These are phyloP conservation scores for Puccinia triticina DNA, from an alignment of 1,284 basidiomycete species.

Conservation along the genomic window DNA sequence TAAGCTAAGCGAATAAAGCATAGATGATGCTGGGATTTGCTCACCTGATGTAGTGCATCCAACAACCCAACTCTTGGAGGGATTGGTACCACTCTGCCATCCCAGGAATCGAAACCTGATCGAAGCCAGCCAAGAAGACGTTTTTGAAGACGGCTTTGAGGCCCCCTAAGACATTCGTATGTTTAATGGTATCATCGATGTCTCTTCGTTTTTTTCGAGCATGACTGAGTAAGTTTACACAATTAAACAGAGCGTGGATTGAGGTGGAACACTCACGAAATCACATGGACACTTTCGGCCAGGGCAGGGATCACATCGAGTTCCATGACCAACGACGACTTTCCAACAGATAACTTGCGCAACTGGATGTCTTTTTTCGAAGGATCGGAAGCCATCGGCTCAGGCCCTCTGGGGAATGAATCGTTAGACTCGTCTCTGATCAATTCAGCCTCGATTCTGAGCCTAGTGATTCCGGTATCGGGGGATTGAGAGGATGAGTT, in stretches of 20 bases:
- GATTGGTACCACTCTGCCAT: conserved; percentile 53
- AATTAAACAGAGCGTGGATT: neutral
- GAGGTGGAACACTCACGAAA: conserved; percentile 20
- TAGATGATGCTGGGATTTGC: too few relatives aligned
- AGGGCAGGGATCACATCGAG: conserved; percentile 42
- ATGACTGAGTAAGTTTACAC: neutral
- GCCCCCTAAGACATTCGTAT: conserved; percentile 56
- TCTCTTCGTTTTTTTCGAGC: conserved; percentile 55
- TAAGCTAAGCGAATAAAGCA: too few relatives aligned
- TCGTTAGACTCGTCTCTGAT: conserved; percentile 19
- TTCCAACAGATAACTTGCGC: conserved; percentile 12
- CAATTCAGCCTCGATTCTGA: conserved; percentile 42
- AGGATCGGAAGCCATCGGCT: neutral
- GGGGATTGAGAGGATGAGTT: conserved; percentile 24
- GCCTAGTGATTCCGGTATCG: conserved; percentile 13
- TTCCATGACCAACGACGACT: conserved; percentile 13
- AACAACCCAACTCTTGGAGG: conserved; percentile 19
- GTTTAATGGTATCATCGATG: conserved; percentile 59
- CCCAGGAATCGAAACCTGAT: conserved; percentile 56
- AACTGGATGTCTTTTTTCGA: neutral
- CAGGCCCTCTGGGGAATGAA: neutral
- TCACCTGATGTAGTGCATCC: conserved; percentile 56
- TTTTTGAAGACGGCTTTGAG: conserved; percentile 56
- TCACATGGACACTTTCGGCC: conserved; percentile 33
- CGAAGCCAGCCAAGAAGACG: conserved; percentile 57